phyloP scores from a whole-genome alignment of 352 stramenopile species.

The Pilasporangium apinafurcum region DNA sequence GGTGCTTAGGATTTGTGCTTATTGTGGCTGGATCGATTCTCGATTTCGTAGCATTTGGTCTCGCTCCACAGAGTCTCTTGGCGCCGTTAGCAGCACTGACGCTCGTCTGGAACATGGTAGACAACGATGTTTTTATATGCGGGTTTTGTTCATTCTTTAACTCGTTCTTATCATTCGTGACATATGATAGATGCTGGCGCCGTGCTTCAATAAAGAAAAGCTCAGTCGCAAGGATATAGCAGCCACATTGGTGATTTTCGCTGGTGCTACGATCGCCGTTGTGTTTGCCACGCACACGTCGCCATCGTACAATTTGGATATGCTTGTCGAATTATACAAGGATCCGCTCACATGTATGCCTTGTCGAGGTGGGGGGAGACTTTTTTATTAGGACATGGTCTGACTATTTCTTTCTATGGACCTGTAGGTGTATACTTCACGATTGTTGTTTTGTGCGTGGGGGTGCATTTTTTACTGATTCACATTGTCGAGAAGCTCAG shows the following conservation, averaged over 20 bases:
- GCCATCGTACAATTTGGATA: slow-evolving; percentile 74
- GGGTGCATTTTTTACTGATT: slow-evolving; percentile 56
- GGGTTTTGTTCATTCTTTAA: not conserved
- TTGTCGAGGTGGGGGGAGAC: not conserved
- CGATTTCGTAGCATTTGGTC: slow-evolving; percentile 88
- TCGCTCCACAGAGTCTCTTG: slow-evolving; percentile 85
- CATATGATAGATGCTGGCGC: slow-evolving; percentile 63
- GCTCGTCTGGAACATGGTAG: slow-evolving; percentile 89
- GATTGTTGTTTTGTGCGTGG: slow-evolving; percentile 48
- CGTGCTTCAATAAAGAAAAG: slow-evolving; percentile 86
- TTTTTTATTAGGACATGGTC: not conserved
- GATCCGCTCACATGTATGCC: slow-evolving; percentile 51
- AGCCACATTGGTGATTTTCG: slow-evolving; percentile 79
- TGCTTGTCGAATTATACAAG: slow-evolving; percentile 75
- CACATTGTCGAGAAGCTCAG: slow-evolving; percentile 59
- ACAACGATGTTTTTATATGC: too few species aligned
- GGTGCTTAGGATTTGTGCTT: slow-evolving; percentile 77
- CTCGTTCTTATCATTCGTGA: not conserved
- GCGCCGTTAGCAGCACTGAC: slow-evolving; percentile 85
- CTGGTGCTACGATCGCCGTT: slow-evolving; percentile 74
- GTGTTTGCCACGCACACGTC: slow-evolving; percentile 81
- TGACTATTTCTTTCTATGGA: not conserved
- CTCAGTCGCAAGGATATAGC: slow-evolving; percentile 72
- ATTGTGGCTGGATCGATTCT: slow-evolving; percentile 78
- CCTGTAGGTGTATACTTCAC: slow-evolving; percentile 38